phyloP scores from a whole-genome alignment of 2,329 filamentous ascomycete species.

The Fusarium sp. region DNA sequence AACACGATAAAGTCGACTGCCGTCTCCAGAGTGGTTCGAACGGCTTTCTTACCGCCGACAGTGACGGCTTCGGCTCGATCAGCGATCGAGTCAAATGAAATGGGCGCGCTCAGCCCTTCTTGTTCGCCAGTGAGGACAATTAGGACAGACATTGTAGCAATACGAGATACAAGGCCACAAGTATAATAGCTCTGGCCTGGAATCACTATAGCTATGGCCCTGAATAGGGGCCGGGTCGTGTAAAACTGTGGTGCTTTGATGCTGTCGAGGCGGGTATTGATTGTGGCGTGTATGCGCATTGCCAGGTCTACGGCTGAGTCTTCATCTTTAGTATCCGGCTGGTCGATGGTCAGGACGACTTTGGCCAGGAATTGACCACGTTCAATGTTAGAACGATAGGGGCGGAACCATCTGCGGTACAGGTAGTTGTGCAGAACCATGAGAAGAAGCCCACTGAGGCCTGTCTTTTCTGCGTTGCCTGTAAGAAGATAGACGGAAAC shows the following conservation, averaged over 20 bases:
- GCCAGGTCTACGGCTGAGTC: not conserved
- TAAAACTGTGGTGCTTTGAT: not conserved
- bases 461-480: not conserved
- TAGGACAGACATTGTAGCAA: not conserved
- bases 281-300: not conserved
- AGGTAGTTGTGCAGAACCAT: constrained; percentile 3
- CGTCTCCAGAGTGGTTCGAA: not conserved
- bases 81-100: constrained; percentile 6
- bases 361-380: not conserved
- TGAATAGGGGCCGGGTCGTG: constrained; percentile 9
- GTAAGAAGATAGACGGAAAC: not conserved
- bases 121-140: constrained; percentile 1
- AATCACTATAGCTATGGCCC: constrained; percentile 1
- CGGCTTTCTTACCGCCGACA: not conserved
- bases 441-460: not conserved
- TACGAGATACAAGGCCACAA: not conserved
- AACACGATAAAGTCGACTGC: not conserved
- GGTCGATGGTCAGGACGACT: not conserved
- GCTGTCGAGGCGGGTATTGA: constrained; percentile 2
- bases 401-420: constrained; percentile 10
- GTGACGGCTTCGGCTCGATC: not conserved
- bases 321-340: not conserved
- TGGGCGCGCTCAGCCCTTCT: constrained; percentile 5
- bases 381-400: constrained; percentile 7
- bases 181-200: not conserved